Base-by-base conservation (phyloP, 2,329 filamentous ascomycete species). In the Fusarium decemcellulare region DNA sequence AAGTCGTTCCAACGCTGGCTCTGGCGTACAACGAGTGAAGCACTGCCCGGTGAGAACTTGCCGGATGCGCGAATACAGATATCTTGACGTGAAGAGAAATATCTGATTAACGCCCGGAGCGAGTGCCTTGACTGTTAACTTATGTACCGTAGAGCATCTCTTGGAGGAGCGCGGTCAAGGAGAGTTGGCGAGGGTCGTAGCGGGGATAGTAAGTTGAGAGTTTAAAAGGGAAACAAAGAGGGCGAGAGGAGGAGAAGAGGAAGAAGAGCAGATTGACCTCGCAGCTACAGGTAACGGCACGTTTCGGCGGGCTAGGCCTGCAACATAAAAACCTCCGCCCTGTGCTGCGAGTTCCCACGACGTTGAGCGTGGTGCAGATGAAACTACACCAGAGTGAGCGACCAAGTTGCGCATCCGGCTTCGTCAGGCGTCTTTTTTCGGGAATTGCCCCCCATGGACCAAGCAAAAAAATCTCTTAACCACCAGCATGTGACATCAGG, bases 401-500 rank as follows among this genome's bases (percentile, higher is more conserved):
- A 34, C 9, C 32, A 34, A 34, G 64, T 53, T 68, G 42, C 50
- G 42, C 6, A 46, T n/a, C 34, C 30, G 43, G 10, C 54, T 57
- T 39, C 54, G 56, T 59, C 29, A 48, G 54, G 55, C 44, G 29
- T 16, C 44, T 46, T 53, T 61, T 65, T 61, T 30, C 60, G 63
- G 34, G 44, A 56, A 46, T 42, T 23, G 18, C 58, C 37, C 34
- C 34, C 50, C 39, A 32, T 53, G 42, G 44, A 56, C 46, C 43
- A 50, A 40, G 61, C 61, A 71, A 72, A 76, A 75, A 69, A 66
- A 68, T 74, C 70, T 75, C 67, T 73, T 67, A 71, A 69, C 70
- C 59, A 36, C n/a, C 63, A 42, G 61, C 72, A 74, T 74, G 71
- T 74, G 72, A 74, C 71, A 75, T 75, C 73, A 70, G 58, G 46